phyloP scores from a whole-genome alignment of 176 grass and related monocot species.

The Dactylis glomerata region DNA sequence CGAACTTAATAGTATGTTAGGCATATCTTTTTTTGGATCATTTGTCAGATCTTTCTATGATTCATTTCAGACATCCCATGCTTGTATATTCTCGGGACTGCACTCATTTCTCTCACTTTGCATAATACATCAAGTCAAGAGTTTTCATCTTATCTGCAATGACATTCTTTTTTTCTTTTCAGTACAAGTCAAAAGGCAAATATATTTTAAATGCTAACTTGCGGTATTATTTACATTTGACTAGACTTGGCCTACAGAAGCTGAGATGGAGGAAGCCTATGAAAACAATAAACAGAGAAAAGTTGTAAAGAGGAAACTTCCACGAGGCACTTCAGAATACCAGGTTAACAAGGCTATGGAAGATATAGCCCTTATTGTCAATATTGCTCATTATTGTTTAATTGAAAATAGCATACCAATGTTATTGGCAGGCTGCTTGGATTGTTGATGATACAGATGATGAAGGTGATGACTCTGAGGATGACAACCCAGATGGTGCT shows the following conservation, averaged over 20 bases:
- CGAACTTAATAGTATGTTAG: neutral
- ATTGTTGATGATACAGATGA: constrained; percentile 79
- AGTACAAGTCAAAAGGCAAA: constrained; percentile 7
- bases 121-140: neutral
- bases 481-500: constrained; percentile 50
- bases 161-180: neutral
- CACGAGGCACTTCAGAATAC: constrained; percentile 88
- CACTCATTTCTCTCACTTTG: neutral
- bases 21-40: neutral
- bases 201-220: neutral
- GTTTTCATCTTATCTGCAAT: neutral
- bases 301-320: constrained; percentile 73
- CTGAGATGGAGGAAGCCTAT: constrained; percentile 25
- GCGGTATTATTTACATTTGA: constrained; percentile 41
- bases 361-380: neutral
- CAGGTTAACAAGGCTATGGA: constrained; percentile 49
- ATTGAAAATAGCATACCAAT: constrained; percentile 24
- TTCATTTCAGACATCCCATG: neutral
- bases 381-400: constrained; percentile 6
- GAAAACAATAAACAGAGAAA: constrained; percentile 63
- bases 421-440: constrained; percentile 76
- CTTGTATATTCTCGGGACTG: constrained; percentile 11
- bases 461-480: constrained; percentile 56
- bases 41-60: neutral
- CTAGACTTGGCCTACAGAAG: constrained; percentile 90